Percentiles rank a stretch among this genome's conserved stretches.
Evolutionary conservation across 1,139 yeast species (phyloP).

Genomic region (Suhomyces ambrosiae): DNA sequence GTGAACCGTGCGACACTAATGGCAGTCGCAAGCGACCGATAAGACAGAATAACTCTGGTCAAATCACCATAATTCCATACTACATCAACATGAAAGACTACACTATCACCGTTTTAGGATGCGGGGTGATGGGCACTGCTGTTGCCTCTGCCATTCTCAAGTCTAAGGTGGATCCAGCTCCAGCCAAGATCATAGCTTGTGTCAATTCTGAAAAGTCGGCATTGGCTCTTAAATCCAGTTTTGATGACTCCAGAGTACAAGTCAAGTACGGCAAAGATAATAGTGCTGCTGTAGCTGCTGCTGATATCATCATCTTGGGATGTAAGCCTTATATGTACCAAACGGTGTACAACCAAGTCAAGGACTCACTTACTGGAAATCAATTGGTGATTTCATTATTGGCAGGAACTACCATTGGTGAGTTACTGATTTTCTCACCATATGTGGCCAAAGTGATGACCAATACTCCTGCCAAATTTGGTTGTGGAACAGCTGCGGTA

Average conservation of each 20-base stretch:
- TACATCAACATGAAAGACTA: conserved; percentile 40
- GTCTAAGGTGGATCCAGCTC: conserved; percentile 55
- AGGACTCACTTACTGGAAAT: conserved; percentile 44
- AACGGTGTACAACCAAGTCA: conserved; percentile 52
- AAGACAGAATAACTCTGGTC: neutral
- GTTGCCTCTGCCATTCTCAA: conserved; percentile 74
- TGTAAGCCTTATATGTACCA: conserved; percentile 84
- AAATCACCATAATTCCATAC: neutral
- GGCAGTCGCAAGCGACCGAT: no score
- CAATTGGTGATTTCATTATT: conserved; percentile 79
- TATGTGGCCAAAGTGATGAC: conserved; percentile 93
- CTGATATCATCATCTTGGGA: conserved; percentile 77
- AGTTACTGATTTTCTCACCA: conserved; percentile 55
- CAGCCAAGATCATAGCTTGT: conserved; percentile 73
- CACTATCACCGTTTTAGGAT: conserved; percentile 81
- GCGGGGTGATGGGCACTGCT: conserved; percentile 98
- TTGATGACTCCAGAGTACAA: conserved; percentile 42
- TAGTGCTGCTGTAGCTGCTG: conserved; percentile 56
- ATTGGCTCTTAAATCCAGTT: conserved; percentile 42
- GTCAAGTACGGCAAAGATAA: conserved; percentile 57
- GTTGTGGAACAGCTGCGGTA: conserved; percentile 91
- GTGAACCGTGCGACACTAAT: no score
- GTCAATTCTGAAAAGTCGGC: conserved; percentile 62
- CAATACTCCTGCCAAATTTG: conserved; percentile 91
- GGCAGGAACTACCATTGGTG: conserved; percentile 89